Conservation (phyloP, 148 eudicot species). For the Fagopyrum homotropicum region DNA sequence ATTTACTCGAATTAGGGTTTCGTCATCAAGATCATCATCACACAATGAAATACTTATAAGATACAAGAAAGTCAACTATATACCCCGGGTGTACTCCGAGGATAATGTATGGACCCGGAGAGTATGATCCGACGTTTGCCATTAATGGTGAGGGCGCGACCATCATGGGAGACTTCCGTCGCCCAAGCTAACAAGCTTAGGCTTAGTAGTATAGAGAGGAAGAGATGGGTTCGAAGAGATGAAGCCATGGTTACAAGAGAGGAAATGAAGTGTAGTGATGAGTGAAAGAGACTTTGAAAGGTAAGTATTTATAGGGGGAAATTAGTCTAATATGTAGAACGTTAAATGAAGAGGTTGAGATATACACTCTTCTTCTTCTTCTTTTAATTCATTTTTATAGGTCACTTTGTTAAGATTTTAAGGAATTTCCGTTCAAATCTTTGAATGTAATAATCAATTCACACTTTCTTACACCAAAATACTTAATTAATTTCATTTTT, state of each 20-base stretch:
- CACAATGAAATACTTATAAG: background rate
- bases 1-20: background rate
- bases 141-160: background rate
- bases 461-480: too few relatives aligned
- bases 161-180: background rate
- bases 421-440: too few relatives aligned
- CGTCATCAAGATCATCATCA: too few relatives aligned
- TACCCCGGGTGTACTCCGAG: slow-evolving; percentile 4
- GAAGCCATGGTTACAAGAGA: background rate
- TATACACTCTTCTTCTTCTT: too few relatives aligned
- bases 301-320: background rate
- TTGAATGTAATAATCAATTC: too few relatives aligned
- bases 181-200: background rate
- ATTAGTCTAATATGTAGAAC: too few relatives aligned
- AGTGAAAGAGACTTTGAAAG: background rate
- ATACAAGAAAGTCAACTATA: background rate
- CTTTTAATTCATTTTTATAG: too few relatives aligned
- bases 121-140: background rate
- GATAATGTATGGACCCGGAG: slow-evolving; percentile 1
- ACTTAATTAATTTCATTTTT: too few relatives aligned
- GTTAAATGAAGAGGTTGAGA: too few relatives aligned
- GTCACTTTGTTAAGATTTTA: too few relatives aligned
- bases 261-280: background rate
- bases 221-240: background rate
- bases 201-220: background rate